These are phyloP conservation scores for Mallotus nudiflorus DNA, from an alignment of 345 rosid genomes.

Conservation along the genomic window DNA sequence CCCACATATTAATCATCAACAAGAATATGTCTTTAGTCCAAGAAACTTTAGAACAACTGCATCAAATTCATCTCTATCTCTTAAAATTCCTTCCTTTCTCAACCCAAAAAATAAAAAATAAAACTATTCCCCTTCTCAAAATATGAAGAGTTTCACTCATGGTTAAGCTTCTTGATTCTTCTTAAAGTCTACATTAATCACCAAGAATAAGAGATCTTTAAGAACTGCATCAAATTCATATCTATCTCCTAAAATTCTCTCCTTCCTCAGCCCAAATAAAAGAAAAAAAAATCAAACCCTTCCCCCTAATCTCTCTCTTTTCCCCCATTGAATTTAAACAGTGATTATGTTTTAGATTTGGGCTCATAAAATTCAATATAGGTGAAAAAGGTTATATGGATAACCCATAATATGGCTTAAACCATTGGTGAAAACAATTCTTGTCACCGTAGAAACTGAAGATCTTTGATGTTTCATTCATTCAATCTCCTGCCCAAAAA, in stretches of 20 bases:
- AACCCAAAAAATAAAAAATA: too few relatives aligned
- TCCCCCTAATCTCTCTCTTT: not conserved
- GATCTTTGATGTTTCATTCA: slow-evolving; percentile 39
- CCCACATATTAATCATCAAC: too few relatives aligned
- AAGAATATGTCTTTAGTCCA: too few relatives aligned
- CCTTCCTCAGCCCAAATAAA: not conserved
- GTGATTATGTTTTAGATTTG: not conserved
- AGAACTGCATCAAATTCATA: too few relatives aligned
- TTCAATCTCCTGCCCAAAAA: slow-evolving; percentile 59
- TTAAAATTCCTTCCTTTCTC: not conserved
- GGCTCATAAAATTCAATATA: too few relatives aligned
- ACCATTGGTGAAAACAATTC: slow-evolving; percentile 23
- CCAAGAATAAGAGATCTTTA: too few relatives aligned
- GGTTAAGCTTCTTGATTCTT: not conserved
- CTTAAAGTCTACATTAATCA: too few relatives aligned
- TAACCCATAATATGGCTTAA: slow-evolving; percentile 8
- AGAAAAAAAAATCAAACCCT: too few relatives aligned
- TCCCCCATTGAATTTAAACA: not conserved
- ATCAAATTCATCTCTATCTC: not conserved
- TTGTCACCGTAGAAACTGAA: slow-evolving; percentile 35
- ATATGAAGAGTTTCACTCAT: too few relatives aligned
- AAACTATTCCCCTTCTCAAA: too few relatives aligned
- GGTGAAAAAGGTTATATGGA: slow-evolving; percentile 9
- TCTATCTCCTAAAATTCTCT: not conserved
- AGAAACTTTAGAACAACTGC: too few relatives aligned